These are phyloP conservation scores for Agaricus subrufescens DNA, from an alignment of 768 basidiomycete species.

Conservation along the genomic window DNA sequence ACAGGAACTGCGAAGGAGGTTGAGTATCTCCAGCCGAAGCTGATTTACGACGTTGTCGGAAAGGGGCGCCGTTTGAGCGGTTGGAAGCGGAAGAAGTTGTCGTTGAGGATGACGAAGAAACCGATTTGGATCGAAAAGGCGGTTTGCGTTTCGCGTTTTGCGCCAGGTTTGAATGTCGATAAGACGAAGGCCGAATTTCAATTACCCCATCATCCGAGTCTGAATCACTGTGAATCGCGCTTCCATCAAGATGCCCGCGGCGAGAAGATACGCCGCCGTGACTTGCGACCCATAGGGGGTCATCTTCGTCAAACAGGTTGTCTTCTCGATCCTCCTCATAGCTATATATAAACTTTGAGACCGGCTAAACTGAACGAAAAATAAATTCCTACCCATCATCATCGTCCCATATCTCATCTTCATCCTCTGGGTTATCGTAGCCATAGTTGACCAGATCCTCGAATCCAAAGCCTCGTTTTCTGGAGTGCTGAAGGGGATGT, in stretches of 20 bases:
- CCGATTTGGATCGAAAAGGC: constrained; percentile 35
- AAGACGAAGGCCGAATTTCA: constrained; percentile 49
- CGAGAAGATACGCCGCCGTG: constrained; percentile 21
- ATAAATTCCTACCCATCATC: constrained; percentile 54
- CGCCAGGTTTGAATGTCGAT: constrained; percentile 14
- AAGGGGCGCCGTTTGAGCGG: constrained; percentile 21
- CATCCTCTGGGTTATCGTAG: constrained; percentile 42
- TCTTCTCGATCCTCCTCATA: constrained; percentile 71
- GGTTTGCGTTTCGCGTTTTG: constrained; percentile 17
- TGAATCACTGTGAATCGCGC: constrained; percentile 34
- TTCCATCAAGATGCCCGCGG: constrained; percentile 19
- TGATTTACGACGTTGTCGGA: constrained; percentile 21
- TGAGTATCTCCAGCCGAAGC: constrained; percentile 18
- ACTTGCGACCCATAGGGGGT: constrained; percentile 6
- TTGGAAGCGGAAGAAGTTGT: constrained; percentile 40
- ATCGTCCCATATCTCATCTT: constrained; percentile 28
- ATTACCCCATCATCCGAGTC: constrained; percentile 48
- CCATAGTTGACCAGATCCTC: constrained; percentile 4
- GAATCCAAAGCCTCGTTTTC: neutral
- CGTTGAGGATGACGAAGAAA: constrained; percentile 34
- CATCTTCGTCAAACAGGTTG: constrained; percentile 42
- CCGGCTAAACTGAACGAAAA: constrained; percentile 3
- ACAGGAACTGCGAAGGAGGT: constrained; percentile 18
- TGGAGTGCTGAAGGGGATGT: constrained; percentile 31
- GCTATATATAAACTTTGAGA: constrained; percentile 26